A percentile compares a stretch with the other conserved stretches of the same genome.
Conservation (phyloP, 2,329 filamentous ascomycete genomes). For the Coniochaeta ligniaria region DNA sequence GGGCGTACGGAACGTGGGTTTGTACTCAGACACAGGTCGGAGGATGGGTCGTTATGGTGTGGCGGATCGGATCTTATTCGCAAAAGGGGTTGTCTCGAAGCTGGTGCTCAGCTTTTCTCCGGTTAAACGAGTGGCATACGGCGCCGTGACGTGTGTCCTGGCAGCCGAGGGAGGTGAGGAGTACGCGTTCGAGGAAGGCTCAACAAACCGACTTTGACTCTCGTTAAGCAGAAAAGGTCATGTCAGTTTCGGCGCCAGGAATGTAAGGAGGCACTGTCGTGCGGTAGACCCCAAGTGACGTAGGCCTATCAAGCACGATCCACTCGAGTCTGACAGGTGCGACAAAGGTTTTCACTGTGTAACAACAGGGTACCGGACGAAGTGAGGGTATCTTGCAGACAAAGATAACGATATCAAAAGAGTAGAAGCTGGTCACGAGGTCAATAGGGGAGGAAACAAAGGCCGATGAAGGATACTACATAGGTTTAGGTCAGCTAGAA, state of each 20-base stretch:
- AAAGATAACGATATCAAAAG: neutral
- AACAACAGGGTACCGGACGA: no score
- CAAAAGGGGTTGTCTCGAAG: neutral
- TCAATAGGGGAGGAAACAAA: neutral
- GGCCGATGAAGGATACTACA: neutral
- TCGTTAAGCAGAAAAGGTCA: neutral
- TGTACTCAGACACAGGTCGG: neutral
- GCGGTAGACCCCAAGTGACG: neutral
- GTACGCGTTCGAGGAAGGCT: neutral
- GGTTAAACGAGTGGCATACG: neutral
- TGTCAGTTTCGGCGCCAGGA: neutral
- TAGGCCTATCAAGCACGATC: neutral
- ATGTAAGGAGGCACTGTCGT: neutral
- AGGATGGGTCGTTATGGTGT: neutral
- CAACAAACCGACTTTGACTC: neutral
- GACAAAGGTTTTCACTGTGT: neutral
- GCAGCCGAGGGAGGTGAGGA: neutral
- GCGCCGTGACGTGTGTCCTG: neutral
- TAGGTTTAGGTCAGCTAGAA: no score
- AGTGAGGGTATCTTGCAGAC: neutral
- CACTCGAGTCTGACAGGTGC: neutral
- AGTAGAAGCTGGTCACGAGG: neutral
- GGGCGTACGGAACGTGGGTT: neutral
- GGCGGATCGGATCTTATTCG: neutral
- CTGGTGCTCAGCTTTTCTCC: neutral